These are phyloP conservation scores for Tricholoma furcatifolium DNA, from an alignment of 768 basidiomycete species.

Conservation along the genomic window DNA sequence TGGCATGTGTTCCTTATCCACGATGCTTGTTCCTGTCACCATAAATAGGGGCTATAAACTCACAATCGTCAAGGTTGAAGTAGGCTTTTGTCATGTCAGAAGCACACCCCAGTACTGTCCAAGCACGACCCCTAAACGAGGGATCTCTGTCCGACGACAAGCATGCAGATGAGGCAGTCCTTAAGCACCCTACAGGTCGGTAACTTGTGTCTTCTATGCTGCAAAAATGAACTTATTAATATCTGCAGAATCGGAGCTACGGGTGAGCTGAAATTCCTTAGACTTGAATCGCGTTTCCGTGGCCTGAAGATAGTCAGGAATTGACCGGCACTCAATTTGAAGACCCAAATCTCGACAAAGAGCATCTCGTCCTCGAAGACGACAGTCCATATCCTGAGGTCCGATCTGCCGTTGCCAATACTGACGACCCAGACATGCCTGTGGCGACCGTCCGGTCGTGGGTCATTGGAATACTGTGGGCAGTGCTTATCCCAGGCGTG, in stretches of 20 bases:
- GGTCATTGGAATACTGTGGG: constrained; percentile 53
- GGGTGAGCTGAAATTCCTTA: constrained; percentile 18
- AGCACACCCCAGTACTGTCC: constrained; percentile 23
- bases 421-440: constrained; percentile 60
- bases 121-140: constrained; percentile 16
- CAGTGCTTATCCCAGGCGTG: constrained; percentile 54
- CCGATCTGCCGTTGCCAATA: constrained; percentile 64
- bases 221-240: neutral
- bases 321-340: constrained; percentile 38
- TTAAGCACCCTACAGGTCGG: constrained; percentile 25
- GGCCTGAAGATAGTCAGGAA: constrained; percentile 20
- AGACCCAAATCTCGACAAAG: constrained; percentile 45
- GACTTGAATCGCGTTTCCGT: neutral
- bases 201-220: neutral
- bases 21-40: constrained; percentile 9
- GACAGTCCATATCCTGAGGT: constrained; percentile 83
- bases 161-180: constrained; percentile 16
- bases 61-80: neutral
- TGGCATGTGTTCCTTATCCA: constrained; percentile 9
- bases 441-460: constrained; percentile 50
- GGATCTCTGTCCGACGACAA: constrained; percentile 25
- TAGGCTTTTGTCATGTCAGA: constrained; percentile 22
- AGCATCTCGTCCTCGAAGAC: constrained; percentile 43
- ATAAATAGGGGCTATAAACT: constrained; percentile 1
- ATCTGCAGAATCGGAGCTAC: constrained; percentile 26